Conservation (phyloP, 257 asterid genomes). For the Penstemon eatonii region DNA sequence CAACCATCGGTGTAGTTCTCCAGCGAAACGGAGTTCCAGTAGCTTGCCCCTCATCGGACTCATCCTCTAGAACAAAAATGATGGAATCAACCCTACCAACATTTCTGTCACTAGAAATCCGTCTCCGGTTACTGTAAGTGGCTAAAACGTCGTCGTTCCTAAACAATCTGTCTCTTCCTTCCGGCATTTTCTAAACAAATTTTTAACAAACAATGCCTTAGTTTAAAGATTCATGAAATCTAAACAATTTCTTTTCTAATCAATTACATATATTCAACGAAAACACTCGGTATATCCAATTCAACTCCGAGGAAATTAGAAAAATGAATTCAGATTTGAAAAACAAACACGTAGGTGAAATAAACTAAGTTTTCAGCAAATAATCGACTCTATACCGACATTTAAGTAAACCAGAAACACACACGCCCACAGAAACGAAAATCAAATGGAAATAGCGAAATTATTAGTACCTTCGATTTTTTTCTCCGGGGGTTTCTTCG, state of each 20-base stretch:
- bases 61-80: conserved; percentile 36
- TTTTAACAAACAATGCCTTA: conserved; percentile 5
- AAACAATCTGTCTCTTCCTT: conserved; percentile 53
- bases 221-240: background rate
- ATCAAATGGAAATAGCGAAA: background rate
- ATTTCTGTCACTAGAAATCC: conserved; percentile 27
- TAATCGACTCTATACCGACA: background rate
- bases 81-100: conserved; percentile 23
- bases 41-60: conserved; percentile 31
- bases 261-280: too few species aligned
- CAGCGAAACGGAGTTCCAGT: conserved; percentile 42
- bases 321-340: background rate
- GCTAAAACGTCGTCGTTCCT: conserved; percentile 43
- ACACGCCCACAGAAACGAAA: background rate
- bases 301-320: background rate
- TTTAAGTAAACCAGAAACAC: background rate
- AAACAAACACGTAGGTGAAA: background rate
- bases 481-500: background rate
- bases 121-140: conserved; percentile 33
- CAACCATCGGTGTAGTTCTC: conserved; percentile 47
- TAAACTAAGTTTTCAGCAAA: too few species aligned
- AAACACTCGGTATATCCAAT: background rate
- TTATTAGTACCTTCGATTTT: conserved; percentile 21
- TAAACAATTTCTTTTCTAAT: too few species aligned
- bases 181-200: conserved; percentile 48